phyloP scores from a whole-genome alignment of 148 eudicot genomes.

The Cornus controversa region DNA sequence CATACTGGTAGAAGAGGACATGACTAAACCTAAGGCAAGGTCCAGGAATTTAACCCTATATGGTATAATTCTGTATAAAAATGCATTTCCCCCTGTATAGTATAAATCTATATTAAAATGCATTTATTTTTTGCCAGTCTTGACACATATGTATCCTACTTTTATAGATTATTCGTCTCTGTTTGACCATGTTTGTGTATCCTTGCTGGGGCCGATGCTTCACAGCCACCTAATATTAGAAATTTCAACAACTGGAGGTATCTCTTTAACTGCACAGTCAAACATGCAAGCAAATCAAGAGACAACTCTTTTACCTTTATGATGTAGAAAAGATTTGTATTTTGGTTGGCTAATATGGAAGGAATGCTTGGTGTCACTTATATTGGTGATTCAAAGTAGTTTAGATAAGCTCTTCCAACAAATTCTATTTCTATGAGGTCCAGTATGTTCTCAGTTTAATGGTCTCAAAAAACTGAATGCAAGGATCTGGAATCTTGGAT shows the following conservation, averaged over 20 bases:
- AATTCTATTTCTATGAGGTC: not conserved
- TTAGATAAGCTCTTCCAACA: not conserved
- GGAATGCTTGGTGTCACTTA: not conserved
- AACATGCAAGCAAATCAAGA: not conserved
- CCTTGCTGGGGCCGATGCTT: not conserved
- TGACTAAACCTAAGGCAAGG: not conserved
- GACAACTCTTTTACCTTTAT: not conserved
- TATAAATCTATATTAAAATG: too few species aligned
- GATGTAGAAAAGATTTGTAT: not conserved
- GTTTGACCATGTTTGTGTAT: too few species aligned
- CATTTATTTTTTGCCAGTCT: too few species aligned
- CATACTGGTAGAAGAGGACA: too few species aligned
- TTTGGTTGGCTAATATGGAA: not conserved
- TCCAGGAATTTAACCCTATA: too few species aligned
- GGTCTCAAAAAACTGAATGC: not conserved
- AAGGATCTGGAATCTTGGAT: not conserved
- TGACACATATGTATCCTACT: too few species aligned
- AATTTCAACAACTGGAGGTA: not conserved
- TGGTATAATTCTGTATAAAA: too few species aligned
- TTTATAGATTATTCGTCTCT: too few species aligned
- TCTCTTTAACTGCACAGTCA: not conserved
- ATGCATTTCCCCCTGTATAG: too few species aligned
- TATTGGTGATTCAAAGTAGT: not conserved
- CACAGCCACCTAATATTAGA: not conserved
- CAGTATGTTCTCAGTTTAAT: not conserved